These are phyloP conservation scores for Camelina sativa DNA, from an alignment of 345 rosid genomes.

Conservation along the genomic window DNA sequence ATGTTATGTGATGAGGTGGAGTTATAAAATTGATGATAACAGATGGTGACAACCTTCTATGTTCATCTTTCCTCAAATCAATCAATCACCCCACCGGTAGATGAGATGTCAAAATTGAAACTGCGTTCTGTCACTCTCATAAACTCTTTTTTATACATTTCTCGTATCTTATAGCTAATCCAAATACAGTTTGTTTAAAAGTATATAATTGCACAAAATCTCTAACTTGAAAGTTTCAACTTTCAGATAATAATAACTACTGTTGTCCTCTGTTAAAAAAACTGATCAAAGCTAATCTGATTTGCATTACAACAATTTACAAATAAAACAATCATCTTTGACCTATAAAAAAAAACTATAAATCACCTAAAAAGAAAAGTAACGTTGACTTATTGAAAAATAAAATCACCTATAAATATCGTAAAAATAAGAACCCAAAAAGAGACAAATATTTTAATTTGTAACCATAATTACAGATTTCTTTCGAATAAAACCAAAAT, in stretches of 20 bases:
- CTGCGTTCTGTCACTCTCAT: conserved; percentile 36
- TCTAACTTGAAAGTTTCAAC: background rate
- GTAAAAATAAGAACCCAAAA: background rate
- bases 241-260: background rate
- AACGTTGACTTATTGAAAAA: conserved; percentile 22
- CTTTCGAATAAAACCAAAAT: conserved; percentile 17
- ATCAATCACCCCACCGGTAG: conserved; percentile 30
- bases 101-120: conserved; percentile 42
- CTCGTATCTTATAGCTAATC: conserved; percentile 4
- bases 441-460: background rate
- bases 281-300: too few species aligned
- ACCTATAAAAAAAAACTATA: background rate
- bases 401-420: conserved; percentile 6
- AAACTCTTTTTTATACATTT: conserved; percentile 7
- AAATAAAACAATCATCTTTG: too few species aligned
- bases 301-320: too few species aligned
- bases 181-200: background rate
- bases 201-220: background rate
- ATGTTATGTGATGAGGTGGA: conserved; percentile 26
- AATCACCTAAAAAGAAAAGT: conserved; percentile 25
- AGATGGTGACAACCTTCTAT: conserved; percentile 31
- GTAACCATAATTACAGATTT: conserved; percentile 8
- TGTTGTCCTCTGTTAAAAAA: background rate
- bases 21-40: conserved; percentile 33
- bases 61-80: conserved; percentile 34